These are phyloP conservation scores for Phytophthora sansomeana DNA, from an alignment of 352 stramenopile species.

Conservation along the genomic window DNA sequence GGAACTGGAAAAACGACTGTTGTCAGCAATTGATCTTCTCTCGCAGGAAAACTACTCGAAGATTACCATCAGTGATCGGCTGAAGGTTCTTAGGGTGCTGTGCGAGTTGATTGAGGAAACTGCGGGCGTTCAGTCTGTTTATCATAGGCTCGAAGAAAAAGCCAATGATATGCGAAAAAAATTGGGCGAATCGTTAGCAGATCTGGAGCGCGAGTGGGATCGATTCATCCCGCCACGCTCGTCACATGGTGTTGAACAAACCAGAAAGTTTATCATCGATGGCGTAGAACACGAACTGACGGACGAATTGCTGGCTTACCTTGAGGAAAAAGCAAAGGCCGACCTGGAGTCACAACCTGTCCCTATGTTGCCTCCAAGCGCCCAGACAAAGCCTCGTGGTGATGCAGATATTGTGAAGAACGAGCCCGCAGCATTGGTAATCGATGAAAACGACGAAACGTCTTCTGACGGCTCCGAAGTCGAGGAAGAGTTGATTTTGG, in stretches of 20 bases:
- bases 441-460: slow-evolving; percentile 39
- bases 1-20: slow-evolving; percentile 71
- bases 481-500: slow-evolving; percentile 58
- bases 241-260: slow-evolving; percentile 61
- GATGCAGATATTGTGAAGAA: slow-evolving; percentile 15
- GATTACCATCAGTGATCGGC: slow-evolving; percentile 55
- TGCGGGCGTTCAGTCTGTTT: slow-evolving; percentile 64
- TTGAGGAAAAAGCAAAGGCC: slow-evolving; percentile 70
- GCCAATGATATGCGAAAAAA: slow-evolving; percentile 64
- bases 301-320: slow-evolving; percentile 71
- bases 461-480: slow-evolving; percentile 45
- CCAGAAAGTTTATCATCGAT: slow-evolving; percentile 78
- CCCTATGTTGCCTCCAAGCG: slow-evolving; percentile 53
- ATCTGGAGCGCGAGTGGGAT: slow-evolving; percentile 71
- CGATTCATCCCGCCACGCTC: slow-evolving; percentile 53
- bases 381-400: slow-evolving; percentile 37
- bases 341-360: slow-evolving; percentile 63
- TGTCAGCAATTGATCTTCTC: slow-evolving; percentile 66
- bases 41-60: slow-evolving; percentile 78
- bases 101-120: slow-evolving; percentile 74
- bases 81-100: slow-evolving; percentile 66
- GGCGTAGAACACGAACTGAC: slow-evolving; percentile 74
- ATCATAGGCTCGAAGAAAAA: slow-evolving; percentile 70
- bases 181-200: slow-evolving; percentile 60
- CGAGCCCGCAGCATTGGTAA: slow-evolving; percentile 10